Percentiles rank a stretch among this genome's conserved stretches.
Conservation (phyloP, 768 basidiomycete genomes). For the Boletus pseudopeckii region DNA sequence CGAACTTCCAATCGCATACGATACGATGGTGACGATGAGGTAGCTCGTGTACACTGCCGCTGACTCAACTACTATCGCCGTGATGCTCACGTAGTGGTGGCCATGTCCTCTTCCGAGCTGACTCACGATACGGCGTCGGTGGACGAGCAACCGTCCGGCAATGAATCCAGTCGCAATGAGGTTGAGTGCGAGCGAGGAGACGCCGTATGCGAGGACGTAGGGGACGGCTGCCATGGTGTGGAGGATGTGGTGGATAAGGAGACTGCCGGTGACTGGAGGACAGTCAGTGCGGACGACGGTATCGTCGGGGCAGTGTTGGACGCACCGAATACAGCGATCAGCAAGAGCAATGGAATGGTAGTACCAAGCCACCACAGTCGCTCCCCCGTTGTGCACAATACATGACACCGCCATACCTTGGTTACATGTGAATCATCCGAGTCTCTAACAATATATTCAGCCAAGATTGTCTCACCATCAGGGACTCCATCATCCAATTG, state of each 20-base stretch:
- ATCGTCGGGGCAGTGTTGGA: too few species aligned
- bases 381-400: too few species aligned
- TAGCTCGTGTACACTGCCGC: conserved; percentile 43
- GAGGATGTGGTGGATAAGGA: conserved; percentile 28
- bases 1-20: conserved; percentile 39
- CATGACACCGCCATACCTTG: too few species aligned
- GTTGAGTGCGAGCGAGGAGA: conserved; percentile 28
- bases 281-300: too few species aligned
- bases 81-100: conserved; percentile 36
- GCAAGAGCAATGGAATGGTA: too few species aligned
- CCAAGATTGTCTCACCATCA: too few species aligned
- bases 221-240: not conserved
- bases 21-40: conserved; percentile 39
- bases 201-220: conserved; percentile 24
- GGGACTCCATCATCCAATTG: too few species aligned
- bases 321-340: too few species aligned
- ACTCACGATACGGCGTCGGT: conserved; percentile 20
- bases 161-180: conserved; percentile 29
- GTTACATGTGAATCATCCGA: too few species aligned
- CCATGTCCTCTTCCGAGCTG: conserved; percentile 35
- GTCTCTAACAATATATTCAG: too few species aligned
- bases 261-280: not conserved
- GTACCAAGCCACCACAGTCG: too few species aligned
- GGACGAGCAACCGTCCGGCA: conserved; percentile 23
- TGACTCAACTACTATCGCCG: conserved; percentile 41